Evolutionary conservation across 164 flowering plant genomes (phyloP), one percentile per base, ranked within the genome.

Genomic region (Stephania yunnanensis): DNA sequence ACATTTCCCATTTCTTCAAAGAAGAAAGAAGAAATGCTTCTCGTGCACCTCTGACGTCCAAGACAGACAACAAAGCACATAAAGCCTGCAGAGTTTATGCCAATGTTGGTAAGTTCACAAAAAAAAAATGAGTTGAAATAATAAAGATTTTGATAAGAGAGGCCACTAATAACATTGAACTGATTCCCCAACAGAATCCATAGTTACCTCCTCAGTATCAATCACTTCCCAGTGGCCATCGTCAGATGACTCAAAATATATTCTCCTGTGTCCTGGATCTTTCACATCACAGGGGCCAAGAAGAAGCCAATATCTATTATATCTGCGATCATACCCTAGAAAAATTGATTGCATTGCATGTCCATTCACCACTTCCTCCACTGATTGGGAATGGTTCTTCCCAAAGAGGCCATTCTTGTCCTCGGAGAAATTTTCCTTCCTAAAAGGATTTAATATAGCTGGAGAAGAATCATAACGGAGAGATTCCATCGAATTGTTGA

Each of bases 191-290:
- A 61, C 63, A 8, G n/a, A 46, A 10, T 64, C 4, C 42, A 36
- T 2, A n/a, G 10, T 73, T 77, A 91, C 99, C 98, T 93, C 92
- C 87, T 84, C 82, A 46, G 86, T 89, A 72, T 92, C 94, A 80
- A 95, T 91, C 79, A 95, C 91, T 80, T 92, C 90, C 98, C 98
- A 95, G 81, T 92, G 98, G 78, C 98, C 98, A 89, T 95, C 98
- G 84, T 95, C 98, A 73, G 99, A 95, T 81, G 97, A 95, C 86
- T 95, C 99, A 86, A 95, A 91, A 80, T 95, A 95, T 55, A 95
- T 80, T 77, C 97, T 87, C 81, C 79, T 87, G 76, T 95, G 99
- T 42, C 98, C 98, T 17, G 98, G 97, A 84, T 95, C 99, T 70
- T 73, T 70, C 68, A 71, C 82, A 83, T 84, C 67, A 81, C 99